These are phyloP conservation scores for Orbilia ellipsospora DNA, from an alignment of 2,329 filamentous ascomycete species.

Conservation along the genomic window DNA sequence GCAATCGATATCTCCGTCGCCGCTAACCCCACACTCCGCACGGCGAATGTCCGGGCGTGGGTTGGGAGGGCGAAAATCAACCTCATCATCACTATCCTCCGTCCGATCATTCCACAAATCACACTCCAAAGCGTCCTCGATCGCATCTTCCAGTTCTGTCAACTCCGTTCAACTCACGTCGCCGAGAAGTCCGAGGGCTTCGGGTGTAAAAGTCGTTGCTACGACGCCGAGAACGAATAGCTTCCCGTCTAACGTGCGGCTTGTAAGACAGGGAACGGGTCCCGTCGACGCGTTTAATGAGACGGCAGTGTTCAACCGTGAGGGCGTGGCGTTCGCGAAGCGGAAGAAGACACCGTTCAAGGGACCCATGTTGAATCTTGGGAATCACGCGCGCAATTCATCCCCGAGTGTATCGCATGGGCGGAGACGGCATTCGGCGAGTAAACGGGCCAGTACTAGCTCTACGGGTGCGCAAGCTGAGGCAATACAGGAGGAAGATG, in stretches of 20 bases:
- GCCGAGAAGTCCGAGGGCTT: conserved; percentile 83
- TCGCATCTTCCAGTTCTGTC: conserved; percentile 78
- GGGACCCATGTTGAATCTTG: conserved; percentile 75
- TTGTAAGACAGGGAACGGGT: conserved; percentile 72
- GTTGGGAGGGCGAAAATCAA: conserved; percentile 90
- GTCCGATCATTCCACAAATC: conserved; percentile 90
- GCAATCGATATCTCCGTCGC: conserved; percentile 85
- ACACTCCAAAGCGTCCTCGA: conserved; percentile 91
- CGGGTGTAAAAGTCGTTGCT: conserved; percentile 92
- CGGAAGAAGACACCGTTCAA: conserved; percentile 85
- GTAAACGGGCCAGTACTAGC: conserved; percentile 59
- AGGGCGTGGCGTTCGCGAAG: conserved; percentile 78
- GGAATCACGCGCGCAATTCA: conserved; percentile 62
- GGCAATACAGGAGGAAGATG: conserved; percentile 63
- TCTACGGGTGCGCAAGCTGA: conserved; percentile 57
- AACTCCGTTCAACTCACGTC: conserved; percentile 74
- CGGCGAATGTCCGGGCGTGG: conserved; percentile 83
- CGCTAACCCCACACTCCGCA: conserved; percentile 86
- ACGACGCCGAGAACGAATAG: conserved; percentile 77
- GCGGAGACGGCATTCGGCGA: conserved; percentile 62
- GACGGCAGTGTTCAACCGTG: conserved; percentile 67
- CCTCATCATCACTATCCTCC: conserved; percentile 92
- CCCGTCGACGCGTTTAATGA: conserved; percentile 57
- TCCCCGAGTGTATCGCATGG: conserved; percentile 75
- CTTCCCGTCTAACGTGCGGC: conserved; percentile 86